Base-by-base conservation (phyloP, 176 grass and related monocot species). In the Thinopyrum elongatum region DNA sequence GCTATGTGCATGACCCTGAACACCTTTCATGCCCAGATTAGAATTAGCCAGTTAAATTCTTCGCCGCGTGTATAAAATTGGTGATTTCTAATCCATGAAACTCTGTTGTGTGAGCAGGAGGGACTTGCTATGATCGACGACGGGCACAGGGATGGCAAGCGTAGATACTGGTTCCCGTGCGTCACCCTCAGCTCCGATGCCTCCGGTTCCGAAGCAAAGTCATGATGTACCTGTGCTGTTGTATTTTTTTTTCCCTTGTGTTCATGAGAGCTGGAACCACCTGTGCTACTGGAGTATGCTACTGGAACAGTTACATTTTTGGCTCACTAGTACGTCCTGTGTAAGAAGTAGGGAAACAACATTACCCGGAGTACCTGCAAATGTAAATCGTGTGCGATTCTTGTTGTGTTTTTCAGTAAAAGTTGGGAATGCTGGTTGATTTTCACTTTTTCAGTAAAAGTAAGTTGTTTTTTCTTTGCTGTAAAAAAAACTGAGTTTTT, bases 91-190 rank as follows among this genome's bases (percentile, higher is more conserved):
- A 75, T 59, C 25, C 6, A 30, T 5, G n/a, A n/a, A 78, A 38
- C 15, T 64, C 39, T 76, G 70, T 63, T 51, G 51, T 10, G 64
- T 21, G 46, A 68, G 21, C 90, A 98, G 97, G 97, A 95, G 69
- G 97, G 97, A 62, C 94, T 98, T 84, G 94, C 92, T 49, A 98
- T 98, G 97, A 98, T 98, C 14, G 97, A 98, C 23, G 92, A 94
- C 81, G 97, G 97, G 10, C 94, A 98, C 85, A 94, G 75, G 85
- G 96, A 98, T 12, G 88, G 86, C 41, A 94, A 89, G 59, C 91
- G 90, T 28, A 88, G 92, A 76, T 95, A 95, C 77, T 98, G 97
- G 97, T 98, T 98, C 85, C 94, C 97, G 4, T 98, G 93, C 35
- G 94, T 94, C 61, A 89, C 94, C 57, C 49, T 91, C 77, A 95